Evolutionary conservation across 805 yeast species (phyloP).

Genomic region (Danielia oregonensis): DNA sequence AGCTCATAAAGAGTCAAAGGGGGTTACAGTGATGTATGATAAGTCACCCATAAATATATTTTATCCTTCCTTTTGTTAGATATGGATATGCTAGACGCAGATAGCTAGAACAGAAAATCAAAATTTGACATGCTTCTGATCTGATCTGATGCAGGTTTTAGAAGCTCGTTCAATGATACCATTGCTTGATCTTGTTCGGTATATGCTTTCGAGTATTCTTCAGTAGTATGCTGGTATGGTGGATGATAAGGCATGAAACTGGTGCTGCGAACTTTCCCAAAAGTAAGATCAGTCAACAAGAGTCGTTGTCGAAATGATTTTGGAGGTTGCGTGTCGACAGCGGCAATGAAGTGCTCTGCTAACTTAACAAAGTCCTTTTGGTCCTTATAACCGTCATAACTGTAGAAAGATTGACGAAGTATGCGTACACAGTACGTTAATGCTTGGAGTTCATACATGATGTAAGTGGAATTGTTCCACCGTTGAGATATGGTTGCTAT

Average conservation of each 20-base stretch:
- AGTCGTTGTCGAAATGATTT: slow-evolving; percentile 1
- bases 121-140: not conserved
- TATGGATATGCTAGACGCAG: not conserved
- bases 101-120: not conserved
- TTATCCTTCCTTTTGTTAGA: not conserved
- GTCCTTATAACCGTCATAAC: slow-evolving; percentile 37
- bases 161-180: not conserved
- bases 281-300: slow-evolving; percentile 3
- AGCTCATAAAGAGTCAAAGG: slow-evolving; percentile 40
- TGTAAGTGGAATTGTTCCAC: slow-evolving; percentile 1
- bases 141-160: not conserved
- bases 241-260: slow-evolving; percentile 5
- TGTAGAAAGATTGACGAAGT: slow-evolving; percentile 14
- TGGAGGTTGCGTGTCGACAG: not conserved
- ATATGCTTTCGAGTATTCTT: slow-evolving; percentile 4
- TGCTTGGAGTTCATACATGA: slow-evolving; percentile 6
- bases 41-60: not conserved
- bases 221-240: slow-evolving; percentile 6
- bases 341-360: slow-evolving; percentile 6
- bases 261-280: slow-evolving; percentile 6
- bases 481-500: slow-evolving; percentile 5
- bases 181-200: not conserved
- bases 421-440: slow-evolving; percentile 9
- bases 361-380: slow-evolving; percentile 8
- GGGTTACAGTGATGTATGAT: slow-evolving; percentile 19